Percentiles rank a stretch among this genome's conserved stretches.
Evolutionary conservation across 2,329 filamentous ascomycete species (phyloP).

Genomic region (Alternaria solani): DNA sequence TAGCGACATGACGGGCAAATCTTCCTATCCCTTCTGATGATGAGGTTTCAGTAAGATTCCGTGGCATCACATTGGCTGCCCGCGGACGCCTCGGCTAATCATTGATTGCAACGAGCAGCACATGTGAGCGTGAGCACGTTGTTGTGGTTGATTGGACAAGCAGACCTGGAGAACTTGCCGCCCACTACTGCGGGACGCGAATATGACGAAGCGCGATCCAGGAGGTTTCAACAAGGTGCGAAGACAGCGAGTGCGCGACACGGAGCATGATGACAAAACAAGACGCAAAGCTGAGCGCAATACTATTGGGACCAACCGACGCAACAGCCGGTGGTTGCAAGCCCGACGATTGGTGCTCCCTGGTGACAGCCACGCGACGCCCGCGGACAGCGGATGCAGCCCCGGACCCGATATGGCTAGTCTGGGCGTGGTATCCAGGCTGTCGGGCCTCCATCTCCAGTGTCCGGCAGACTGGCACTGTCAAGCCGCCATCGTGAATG

Average conservation of each 20-base stretch:
- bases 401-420: constrained; percentile 33
- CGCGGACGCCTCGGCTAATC: constrained; percentile 12
- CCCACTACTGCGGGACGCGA: neutral
- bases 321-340: constrained; percentile 37
- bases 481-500: constrained; percentile 45
- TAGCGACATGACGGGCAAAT: constrained; percentile 23
- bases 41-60: constrained; percentile 14
- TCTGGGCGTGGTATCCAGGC: constrained; percentile 40
- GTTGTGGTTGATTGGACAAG: constrained; percentile 21
- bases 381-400: constrained; percentile 38
- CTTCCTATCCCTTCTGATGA: constrained; percentile 7
- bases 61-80: neutral
- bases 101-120: constrained; percentile 10
- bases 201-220: neutral
- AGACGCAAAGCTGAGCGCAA: constrained; percentile 11
- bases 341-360: constrained; percentile 29
- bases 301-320: constrained; percentile 25
- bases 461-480: constrained; percentile 48
- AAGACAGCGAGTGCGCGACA: neutral
- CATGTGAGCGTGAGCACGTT: constrained; percentile 33
- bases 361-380: constrained; percentile 39
- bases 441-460: constrained; percentile 40
- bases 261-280: constrained; percentile 7
- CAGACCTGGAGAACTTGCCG: neutral
- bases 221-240: neutral